Base-by-base conservation (phyloP, 2,329 filamentous ascomycete species). In the Curvularia hawaiiensis region DNA sequence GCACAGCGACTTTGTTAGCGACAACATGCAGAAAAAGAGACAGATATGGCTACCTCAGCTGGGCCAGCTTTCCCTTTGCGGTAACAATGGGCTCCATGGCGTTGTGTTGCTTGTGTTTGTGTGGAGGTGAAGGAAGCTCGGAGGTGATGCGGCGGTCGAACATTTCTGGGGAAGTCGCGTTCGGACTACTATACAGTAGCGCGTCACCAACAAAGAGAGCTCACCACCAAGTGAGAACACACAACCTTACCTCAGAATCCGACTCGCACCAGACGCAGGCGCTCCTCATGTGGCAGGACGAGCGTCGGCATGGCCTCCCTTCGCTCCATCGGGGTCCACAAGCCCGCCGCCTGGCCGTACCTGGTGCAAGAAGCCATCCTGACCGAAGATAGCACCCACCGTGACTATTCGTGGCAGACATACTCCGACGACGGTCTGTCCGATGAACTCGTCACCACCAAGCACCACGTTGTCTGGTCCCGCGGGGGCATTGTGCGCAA, bases 321-420 rank as follows among this genome's bases (percentile, higher is more conserved):
- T 79, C 90, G 87, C 77, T 97, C 94, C 64, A 85, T 97, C 71
- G 95, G 95, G 76, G 83, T 97, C 72, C 94, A 98, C 81, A 88
- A 90, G 79, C 93, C 96, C 59, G 86, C 90, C 60, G 92, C 90
- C 63, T 83, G 98, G 63, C 87, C 86, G 61, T 92, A 95, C 80
- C 88, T 96, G 63, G 85, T 97, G 66, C 84, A 88, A 66, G 93
- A 98, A 77, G 85, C 87, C 56, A 84, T 96, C 40, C 82, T 98
- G 2, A 85, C 89, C 18, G 77, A 83, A 45, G 84, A 95, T 60
- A 85, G 90, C 3, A 78, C 85, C 18, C 77, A 85, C 26, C 82
- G 85, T 33, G 83, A 84, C 4, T 98, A 96, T 75, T 82, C 80
- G 56, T 98, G 95, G 93, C 84, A 90, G 33, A 88, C 88, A 35